Base-by-base conservation (phyloP, 768 basidiomycete species). In the Suillus plorans region DNA sequence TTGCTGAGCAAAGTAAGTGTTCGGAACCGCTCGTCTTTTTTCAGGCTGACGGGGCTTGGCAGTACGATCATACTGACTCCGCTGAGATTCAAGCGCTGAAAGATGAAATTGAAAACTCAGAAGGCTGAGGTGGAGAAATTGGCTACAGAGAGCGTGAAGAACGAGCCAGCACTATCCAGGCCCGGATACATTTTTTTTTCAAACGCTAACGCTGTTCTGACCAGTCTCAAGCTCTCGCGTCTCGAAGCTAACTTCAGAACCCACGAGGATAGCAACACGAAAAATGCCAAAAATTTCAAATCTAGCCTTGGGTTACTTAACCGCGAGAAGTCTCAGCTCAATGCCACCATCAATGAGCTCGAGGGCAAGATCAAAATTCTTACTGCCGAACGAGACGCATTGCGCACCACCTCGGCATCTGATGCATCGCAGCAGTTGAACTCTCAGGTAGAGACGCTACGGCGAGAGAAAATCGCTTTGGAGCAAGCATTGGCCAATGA, bases 11-110 rank as follows among this genome's bases (percentile, higher is more conserved):
- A 95, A 84, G 92, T 91, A 66, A 45, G 76, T 53, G 28, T 16
- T 63, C n/a, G 2, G n/a, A 9, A 1, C 2, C 18, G 18, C 22
- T 20, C 6, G 1, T 45, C 25, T 37, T 34, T 47, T 13, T 25
- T 37, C 44, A 60, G 44, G 31, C 37, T 70, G 28, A 60, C 64
- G 45, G 36, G 34, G 0, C 25, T 65, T 4, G 66, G 31, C 45
- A 93, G 91, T 94, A 94, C 71, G 92, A 95, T 69, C 91, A 94
- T 53, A 89, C 92, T 68, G 94, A 95, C 73, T 93, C 94, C 20
- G 86, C 89, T 3, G 94, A 95, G 70, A 80, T 95, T 44, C 90
- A 94, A 70, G 81, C 84, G 8, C 81, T 95, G 62, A 91, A 88
- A 74, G 89, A 90, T 28, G 89, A 94, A 71, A 84, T 91, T 10